Percentiles rank a stretch among this genome's conserved stretches.
Evolutionary conservation across 805 yeast species (phyloP).

Genomic region (Candida montana): DNA sequence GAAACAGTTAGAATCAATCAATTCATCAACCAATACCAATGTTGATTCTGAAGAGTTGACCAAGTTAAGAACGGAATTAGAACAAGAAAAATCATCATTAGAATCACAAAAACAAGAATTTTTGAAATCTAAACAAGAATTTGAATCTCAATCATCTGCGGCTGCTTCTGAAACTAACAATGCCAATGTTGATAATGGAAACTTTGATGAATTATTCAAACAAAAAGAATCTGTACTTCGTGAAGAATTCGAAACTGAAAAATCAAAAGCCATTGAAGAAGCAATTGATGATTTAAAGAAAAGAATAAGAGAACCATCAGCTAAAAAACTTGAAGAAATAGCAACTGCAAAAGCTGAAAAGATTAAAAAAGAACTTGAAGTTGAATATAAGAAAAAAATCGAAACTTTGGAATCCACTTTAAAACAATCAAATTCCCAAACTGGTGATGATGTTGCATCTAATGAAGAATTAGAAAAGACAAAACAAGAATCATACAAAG

Average conservation of each 20-base stretch:
- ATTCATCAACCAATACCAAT: conserved; percentile 9
- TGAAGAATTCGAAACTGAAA: conserved; percentile 24
- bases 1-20: conserved; percentile 1
- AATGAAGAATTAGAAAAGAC: conserved; percentile 20
- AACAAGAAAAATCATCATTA: background rate
- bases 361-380: conserved; percentile 24
- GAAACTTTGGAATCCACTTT: conserved; percentile 25
- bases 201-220: conserved; percentile 12
- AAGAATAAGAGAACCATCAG: conserved; percentile 34
- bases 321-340: conserved; percentile 27
- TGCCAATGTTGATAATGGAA: background rate
- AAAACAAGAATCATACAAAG: conserved; percentile 15
- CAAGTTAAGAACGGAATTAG: conserved; percentile 8
- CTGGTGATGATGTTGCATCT: background rate
- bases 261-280: conserved; percentile 17
- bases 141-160: conserved; percentile 10
- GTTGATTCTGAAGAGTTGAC: conserved; percentile 4
- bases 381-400: conserved; percentile 25
- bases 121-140: conserved; percentile 8
- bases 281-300: conserved; percentile 25
- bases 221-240: conserved; percentile 22
- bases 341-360: conserved; percentile 26
- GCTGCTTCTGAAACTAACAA: conserved; percentile 4
- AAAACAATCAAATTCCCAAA: conserved; percentile 9
- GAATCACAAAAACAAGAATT: conserved; percentile 12